Conservation (phyloP, 441 rosid genomes). For the Metrosideros polymorpha region DNA sequence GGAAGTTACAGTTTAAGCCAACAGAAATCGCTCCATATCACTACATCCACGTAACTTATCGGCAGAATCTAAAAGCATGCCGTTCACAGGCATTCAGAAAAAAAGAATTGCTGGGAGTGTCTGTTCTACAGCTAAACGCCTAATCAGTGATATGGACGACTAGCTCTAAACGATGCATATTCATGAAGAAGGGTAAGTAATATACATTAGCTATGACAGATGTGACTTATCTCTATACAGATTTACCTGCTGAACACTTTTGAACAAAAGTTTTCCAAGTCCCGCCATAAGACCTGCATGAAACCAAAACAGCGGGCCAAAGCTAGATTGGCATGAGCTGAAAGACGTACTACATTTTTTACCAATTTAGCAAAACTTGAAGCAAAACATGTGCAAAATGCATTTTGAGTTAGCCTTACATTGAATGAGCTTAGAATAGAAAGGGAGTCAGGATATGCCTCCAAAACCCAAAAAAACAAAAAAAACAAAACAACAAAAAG, state of each 20-base stretch:
- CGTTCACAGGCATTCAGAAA: not conserved
- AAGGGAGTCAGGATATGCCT: not conserved
- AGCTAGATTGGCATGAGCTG: not conserved
- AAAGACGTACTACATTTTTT: not conserved
- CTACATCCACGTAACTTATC: not conserved
- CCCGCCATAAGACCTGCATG: not conserved
- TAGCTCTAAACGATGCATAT: not conserved
- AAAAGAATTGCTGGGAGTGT: not conserved
- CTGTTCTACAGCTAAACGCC: not conserved
- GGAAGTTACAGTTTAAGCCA: not conserved
- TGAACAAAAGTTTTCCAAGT: not conserved
- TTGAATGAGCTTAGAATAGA: not conserved
- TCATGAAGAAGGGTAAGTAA: not conserved
- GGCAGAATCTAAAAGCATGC: not conserved
- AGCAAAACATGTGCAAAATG: not conserved
- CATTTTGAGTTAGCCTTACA: not conserved
- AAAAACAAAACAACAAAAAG: too few relatives aligned
- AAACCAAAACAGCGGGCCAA: not conserved
- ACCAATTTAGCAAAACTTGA: not conserved
- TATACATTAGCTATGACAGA: not conserved
- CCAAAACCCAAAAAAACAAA: not conserved
- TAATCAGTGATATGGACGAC: not conserved
- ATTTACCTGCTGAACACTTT: not conserved
- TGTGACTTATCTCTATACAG: not conserved
- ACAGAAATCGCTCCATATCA: not conserved